Conservation (phyloP, 176 grass and related monocot species). For the Panicum miliaceum region DNA sequence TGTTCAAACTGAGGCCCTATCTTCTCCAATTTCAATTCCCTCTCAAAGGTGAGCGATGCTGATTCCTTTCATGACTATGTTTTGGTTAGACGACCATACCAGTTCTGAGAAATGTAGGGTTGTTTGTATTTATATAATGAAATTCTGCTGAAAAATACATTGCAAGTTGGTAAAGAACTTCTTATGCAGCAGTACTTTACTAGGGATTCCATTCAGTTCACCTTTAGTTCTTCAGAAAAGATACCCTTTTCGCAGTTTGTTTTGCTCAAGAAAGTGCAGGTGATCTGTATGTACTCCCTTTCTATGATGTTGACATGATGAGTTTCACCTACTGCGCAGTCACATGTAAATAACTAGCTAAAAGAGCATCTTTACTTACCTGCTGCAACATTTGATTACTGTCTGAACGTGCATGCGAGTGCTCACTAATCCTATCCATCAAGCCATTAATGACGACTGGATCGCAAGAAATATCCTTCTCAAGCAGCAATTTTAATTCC, state of each 20-base stretch:
- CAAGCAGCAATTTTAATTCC: neutral
- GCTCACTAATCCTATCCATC: conserved; percentile 31
- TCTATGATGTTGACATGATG: neutral
- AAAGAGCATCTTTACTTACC: neutral
- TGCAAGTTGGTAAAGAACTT: neutral
- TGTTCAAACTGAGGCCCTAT: neutral
- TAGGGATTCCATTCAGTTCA: neutral
- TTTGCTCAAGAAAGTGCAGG: conserved; percentile 26
- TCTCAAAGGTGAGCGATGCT: neutral
- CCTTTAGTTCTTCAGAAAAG: neutral
- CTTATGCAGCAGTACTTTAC: neutral
- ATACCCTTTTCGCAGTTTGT: neutral
- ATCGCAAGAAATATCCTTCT: neutral
- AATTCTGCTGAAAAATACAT: neutral
- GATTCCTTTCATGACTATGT: neutral
- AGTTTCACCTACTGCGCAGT: neutral
- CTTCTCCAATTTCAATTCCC: neutral
- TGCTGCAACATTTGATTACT: conserved; percentile 14
- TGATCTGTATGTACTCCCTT: neutral
- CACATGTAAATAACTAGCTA: neutral
- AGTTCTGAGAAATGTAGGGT: neutral
- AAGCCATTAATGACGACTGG: conserved; percentile 1
- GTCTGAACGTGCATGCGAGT: conserved; percentile 3
- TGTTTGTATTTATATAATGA: neutral
- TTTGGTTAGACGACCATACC: neutral